phyloP scores from a whole-genome alignment of 1,139 yeast species.

The Sugiyamaella xylanicola region DNA sequence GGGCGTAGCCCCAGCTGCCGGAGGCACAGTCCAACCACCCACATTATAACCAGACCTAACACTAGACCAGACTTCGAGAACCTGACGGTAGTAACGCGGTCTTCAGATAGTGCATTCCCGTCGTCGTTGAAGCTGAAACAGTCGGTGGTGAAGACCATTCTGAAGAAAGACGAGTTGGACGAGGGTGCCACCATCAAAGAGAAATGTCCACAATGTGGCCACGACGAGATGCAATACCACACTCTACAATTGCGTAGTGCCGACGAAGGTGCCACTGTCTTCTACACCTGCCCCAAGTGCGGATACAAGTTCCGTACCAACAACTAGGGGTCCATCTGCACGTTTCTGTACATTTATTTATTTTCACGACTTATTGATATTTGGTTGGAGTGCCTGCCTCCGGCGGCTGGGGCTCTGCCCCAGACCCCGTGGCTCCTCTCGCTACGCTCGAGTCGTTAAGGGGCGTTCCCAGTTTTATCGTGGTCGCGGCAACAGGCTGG shows the following conservation, averaged over 20 bases:
- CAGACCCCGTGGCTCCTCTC: slow-evolving; percentile 3
- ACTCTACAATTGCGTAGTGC: slow-evolving; percentile 96
- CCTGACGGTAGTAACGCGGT: slow-evolving; percentile 80
- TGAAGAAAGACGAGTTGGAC: slow-evolving; percentile 75
- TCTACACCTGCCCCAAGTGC: slow-evolving; percentile 92
- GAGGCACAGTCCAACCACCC: slow-evolving; percentile 27
- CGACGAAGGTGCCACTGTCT: slow-evolving; percentile 82
- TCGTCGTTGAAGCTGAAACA: slow-evolving; percentile 76
- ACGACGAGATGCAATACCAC: slow-evolving; percentile 97
- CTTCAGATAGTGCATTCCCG: slow-evolving; percentile 91
- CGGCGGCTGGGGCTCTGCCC: background rate
- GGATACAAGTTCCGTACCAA: slow-evolving; percentile 93
- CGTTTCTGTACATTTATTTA: slow-evolving; percentile 16
- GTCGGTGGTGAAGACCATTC: slow-evolving; percentile 84
- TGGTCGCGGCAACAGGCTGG: too few species aligned
- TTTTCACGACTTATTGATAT: background rate
- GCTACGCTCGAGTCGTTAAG: background rate
- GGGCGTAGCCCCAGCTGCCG: slow-evolving; percentile 16
- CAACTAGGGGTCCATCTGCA: slow-evolving; percentile 44
- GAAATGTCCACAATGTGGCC: slow-evolving; percentile 96
- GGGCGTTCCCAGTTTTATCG: background rate
- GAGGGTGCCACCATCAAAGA: slow-evolving; percentile 97
- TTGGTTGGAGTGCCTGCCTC: background rate
- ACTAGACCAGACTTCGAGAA: slow-evolving; percentile 57
- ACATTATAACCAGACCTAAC: slow-evolving; percentile 16